Conservation (phyloP, 148 eudicot genomes). For the Selenicereus undatus region DNA sequence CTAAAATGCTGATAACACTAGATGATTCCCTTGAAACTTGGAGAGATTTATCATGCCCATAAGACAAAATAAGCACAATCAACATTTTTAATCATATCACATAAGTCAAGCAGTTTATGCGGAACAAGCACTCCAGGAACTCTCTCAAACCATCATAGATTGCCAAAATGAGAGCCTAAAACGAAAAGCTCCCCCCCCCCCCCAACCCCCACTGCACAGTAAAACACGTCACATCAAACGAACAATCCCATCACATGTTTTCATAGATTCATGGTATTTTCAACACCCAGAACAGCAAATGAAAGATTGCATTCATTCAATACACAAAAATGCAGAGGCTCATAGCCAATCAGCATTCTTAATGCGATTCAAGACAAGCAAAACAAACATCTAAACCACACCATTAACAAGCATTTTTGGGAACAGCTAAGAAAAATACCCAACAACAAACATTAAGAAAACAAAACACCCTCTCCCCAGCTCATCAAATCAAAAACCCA, state of each 20-base stretch:
- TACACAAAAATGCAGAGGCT: neutral
- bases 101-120: neutral
- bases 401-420: no score
- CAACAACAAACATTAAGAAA: constrained; percentile 11
- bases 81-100: neutral
- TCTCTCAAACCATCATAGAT: neutral
- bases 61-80: constrained; percentile 13
- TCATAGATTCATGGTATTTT: neutral
- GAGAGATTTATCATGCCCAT: neutral
- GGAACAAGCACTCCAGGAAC: neutral
- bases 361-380: neutral
- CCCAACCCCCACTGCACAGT: neutral
- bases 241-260: neutral
- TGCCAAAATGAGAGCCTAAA: neutral
- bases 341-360: neutral
- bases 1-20: neutral
- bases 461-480: neutral
- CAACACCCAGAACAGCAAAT: neutral
- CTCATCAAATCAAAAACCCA: constrained; percentile 7
- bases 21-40: neutral
- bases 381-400: neutral
- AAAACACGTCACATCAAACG: neutral
- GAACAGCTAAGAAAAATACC: no score
- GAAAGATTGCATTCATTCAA: neutral
- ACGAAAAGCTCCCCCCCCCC: neutral